phyloP scores from a whole-genome alignment of 768 basidiomycete genomes.

The Mycena kentingensis region DNA sequence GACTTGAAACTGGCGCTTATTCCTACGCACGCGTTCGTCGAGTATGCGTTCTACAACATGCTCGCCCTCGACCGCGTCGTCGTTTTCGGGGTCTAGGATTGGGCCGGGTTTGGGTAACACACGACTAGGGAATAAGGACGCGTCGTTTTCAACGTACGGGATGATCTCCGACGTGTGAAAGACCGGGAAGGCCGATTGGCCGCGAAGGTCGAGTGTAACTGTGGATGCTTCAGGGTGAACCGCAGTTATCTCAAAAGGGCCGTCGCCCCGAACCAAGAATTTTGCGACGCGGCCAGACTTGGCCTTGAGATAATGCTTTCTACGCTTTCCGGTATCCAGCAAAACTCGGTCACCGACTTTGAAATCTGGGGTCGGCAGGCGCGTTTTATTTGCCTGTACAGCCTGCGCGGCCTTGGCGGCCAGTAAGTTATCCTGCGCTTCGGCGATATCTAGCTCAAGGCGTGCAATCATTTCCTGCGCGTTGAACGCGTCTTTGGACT shows the following conservation, averaged over 20 bases:
- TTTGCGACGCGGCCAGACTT: conserved; percentile 25
- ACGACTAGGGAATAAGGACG: conserved; percentile 26
- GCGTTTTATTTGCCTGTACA: conserved; percentile 21
- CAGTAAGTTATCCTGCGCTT: conserved; percentile 31
- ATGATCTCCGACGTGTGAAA: conserved; percentile 35
- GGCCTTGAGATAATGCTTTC: conserved; percentile 17
- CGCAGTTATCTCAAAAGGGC: conserved; percentile 18
- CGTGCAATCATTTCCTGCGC: neutral
- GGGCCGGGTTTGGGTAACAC: neutral
- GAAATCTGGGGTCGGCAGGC: conserved; percentile 20
- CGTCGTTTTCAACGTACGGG: conserved; percentile 27
- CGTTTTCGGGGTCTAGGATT: too few relatives aligned
- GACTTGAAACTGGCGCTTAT: too few relatives aligned
- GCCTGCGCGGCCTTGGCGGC: conserved; percentile 29
- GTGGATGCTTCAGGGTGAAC: conserved; percentile 18
- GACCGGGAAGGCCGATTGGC: conserved; percentile 24
- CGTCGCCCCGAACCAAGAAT: conserved; percentile 33
- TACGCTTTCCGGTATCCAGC: conserved; percentile 27
- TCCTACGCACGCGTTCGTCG: too few relatives aligned
- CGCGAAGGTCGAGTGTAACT: conserved; percentile 16
- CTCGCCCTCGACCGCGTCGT: too few relatives aligned
- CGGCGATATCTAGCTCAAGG: conserved; percentile 15
- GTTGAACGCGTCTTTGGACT: neutral
- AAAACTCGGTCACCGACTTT: conserved; percentile 33
- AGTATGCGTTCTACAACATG: too few relatives aligned